Evolutionary conservation across 352 stramenopile species (phyloP).

Genomic region (Globisporangium cederbergense): DNA sequence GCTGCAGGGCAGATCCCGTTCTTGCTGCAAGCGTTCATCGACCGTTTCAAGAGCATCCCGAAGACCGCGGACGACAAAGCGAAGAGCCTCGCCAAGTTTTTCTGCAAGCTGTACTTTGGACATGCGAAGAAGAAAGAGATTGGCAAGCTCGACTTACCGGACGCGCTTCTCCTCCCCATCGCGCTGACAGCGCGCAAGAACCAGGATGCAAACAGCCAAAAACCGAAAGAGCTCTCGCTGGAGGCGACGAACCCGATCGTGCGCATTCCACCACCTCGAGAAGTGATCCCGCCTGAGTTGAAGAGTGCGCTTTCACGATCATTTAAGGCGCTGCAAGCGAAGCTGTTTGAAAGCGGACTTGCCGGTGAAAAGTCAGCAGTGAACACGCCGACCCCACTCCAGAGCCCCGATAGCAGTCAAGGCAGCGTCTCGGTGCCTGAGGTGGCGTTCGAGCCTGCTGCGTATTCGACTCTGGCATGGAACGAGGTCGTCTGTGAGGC

Average conservation of each 20-base stretch:
- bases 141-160: constrained; percentile 68
- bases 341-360: constrained; percentile 47
- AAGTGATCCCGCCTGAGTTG: constrained; percentile 66
- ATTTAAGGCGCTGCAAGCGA: constrained; percentile 75
- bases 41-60: constrained; percentile 71
- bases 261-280: constrained; percentile 65
- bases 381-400: constrained; percentile 46
- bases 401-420: constrained; percentile 65
- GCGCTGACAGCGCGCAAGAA: constrained; percentile 80
- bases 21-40: constrained; percentile 78
- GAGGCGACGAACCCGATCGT: constrained; percentile 73
- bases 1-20: constrained; percentile 79
- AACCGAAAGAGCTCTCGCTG: constrained; percentile 68
- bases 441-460: constrained; percentile 42
- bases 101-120: constrained; percentile 81
- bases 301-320: constrained; percentile 65
- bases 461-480: constrained; percentile 64
- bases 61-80: constrained; percentile 70
- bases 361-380: constrained; percentile 36
- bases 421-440: constrained; percentile 24
- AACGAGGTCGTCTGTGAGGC: constrained; percentile 66
- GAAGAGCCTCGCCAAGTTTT: constrained; percentile 73
- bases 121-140: constrained; percentile 85
- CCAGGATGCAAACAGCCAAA: constrained; percentile 65
- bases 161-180: constrained; percentile 67